Conservation (phyloP, 495 filamentous ascomycete genomes). For the Penicillium robsamsonii region DNA sequence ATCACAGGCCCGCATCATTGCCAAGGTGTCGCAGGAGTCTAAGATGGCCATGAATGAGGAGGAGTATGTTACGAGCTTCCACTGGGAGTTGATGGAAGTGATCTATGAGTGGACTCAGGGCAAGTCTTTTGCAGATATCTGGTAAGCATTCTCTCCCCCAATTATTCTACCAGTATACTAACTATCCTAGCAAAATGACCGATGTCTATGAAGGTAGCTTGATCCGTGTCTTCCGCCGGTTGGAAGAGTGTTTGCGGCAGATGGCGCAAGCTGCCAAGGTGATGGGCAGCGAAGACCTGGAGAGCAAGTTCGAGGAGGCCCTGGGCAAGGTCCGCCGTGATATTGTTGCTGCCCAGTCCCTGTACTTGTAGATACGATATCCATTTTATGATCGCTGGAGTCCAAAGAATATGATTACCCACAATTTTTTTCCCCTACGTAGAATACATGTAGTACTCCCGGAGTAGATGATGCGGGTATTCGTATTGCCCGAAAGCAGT, state of each 20-base stretch:
- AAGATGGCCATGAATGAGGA: slow-evolving; percentile 90
- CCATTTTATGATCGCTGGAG: slow-evolving; percentile 1
- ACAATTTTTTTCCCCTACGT: background rate
- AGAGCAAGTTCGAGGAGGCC: slow-evolving; percentile 81
- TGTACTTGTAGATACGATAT: slow-evolving; percentile 67
- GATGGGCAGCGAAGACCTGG: slow-evolving; percentile 93
- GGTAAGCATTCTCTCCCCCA: slow-evolving; percentile 54
- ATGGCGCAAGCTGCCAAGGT: slow-evolving; percentile 96
- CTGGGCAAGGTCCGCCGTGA: slow-evolving; percentile 83
- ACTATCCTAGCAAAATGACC: slow-evolving; percentile 79
- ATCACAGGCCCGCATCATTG: slow-evolving; percentile 76
- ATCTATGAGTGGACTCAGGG: slow-evolving; percentile 93
- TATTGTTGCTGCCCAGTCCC: slow-evolving; percentile 87
- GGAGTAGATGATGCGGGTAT: slow-evolving; percentile 13
- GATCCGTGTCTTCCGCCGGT: slow-evolving; percentile 90
- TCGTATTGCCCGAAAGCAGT: slow-evolving; percentile 12
- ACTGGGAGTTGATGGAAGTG: slow-evolving; percentile 93
- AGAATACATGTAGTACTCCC: background rate
- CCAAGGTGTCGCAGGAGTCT: slow-evolving; percentile 89
- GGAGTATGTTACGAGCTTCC: slow-evolving; percentile 83
- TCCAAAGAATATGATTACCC: slow-evolving; percentile 9
- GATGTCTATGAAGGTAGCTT: slow-evolving; percentile 95
- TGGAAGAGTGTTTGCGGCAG: slow-evolving; percentile 94
- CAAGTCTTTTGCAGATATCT: slow-evolving; percentile 89
- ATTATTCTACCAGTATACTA: slow-evolving; percentile 9